Evolutionary conservation across 148 eudicot genomes (phyloP).

Genomic region (Drosera capensis): DNA sequence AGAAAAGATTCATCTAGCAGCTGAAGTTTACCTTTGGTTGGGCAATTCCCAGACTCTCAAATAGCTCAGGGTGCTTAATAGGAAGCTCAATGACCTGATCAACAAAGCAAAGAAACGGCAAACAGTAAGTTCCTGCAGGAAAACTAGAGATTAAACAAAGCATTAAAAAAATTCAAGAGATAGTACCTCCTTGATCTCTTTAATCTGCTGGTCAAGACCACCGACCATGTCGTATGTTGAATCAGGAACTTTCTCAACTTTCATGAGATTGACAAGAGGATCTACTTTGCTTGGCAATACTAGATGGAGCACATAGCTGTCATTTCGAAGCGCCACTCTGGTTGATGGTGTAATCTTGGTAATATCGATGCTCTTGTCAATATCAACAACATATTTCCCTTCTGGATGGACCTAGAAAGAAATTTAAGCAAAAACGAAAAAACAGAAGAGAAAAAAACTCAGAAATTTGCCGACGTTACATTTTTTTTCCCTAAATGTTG

Average conservation of each 20-base stretch:
- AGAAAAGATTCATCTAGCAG: not conserved
- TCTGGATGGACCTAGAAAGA: conserved; percentile 49
- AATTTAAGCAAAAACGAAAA: not conserved
- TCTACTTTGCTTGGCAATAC: conserved; percentile 61
- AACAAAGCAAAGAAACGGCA: not conserved
- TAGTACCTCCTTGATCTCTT: conserved; percentile 70
- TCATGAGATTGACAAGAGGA: conserved; percentile 70
- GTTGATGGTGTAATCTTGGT: conserved; percentile 58
- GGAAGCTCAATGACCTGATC: conserved; percentile 60
- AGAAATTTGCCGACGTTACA: not conserved
- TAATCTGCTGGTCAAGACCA: conserved; percentile 69
- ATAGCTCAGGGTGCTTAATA: conserved; percentile 53
- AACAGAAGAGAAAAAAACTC: not conserved
- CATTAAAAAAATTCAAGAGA: not conserved
- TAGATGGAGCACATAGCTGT: conserved; percentile 64
- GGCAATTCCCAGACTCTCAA: conserved; percentile 58
- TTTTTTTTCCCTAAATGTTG: not conserved
- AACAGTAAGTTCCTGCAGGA: not conserved
- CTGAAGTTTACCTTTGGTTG: conserved; percentile 44
- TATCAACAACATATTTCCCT: conserved; percentile 64
- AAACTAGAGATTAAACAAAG: not conserved
- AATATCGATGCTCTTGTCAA: conserved; percentile 59
- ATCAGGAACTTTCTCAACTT: conserved; percentile 78
- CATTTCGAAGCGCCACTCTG: conserved; percentile 61
- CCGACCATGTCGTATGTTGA: conserved; percentile 78